phyloP scores from a whole-genome alignment of 306 rosid species.

The Alnus rubra region DNA sequence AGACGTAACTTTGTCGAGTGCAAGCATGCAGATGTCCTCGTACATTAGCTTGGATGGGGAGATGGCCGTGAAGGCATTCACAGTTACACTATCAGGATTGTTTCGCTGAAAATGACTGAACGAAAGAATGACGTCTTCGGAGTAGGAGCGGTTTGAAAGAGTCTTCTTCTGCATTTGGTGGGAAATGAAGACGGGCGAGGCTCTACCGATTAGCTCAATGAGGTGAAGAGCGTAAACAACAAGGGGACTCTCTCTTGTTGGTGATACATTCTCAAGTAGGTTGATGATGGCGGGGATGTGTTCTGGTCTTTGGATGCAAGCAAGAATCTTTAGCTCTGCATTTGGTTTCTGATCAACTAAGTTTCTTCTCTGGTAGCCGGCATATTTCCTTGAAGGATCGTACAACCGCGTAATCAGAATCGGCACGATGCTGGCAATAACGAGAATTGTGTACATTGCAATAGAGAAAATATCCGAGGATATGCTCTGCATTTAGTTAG shows the following conservation, averaged over 20 bases:
- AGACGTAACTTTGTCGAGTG: constrained; percentile 54
- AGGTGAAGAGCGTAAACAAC: constrained; percentile 53
- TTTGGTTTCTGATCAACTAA: constrained; percentile 32
- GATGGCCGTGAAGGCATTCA: constrained; percentile 55
- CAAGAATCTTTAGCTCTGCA: constrained; percentile 49
- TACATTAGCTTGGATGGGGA: constrained; percentile 62
- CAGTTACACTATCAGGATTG: constrained; percentile 8
- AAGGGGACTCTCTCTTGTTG: constrained; percentile 46
- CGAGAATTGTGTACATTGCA: constrained; percentile 20
- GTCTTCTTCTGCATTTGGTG: constrained; percentile 48
- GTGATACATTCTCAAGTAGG: constrained; percentile 53
- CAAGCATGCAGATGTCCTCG: constrained; percentile 64
- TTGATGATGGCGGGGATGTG: constrained; percentile 49
- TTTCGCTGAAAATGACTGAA: constrained; percentile 45
- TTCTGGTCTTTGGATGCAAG: constrained; percentile 45
- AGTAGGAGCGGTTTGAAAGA: constrained; percentile 13
- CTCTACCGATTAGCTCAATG: constrained; percentile 57
- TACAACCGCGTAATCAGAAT: constrained; percentile 29
- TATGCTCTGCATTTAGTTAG: constrained; percentile 37
- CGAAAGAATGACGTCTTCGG: constrained; percentile 36
- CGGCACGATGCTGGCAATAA: constrained; percentile 36
- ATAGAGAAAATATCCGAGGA: constrained; percentile 23
- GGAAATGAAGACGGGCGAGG: constrained; percentile 58
- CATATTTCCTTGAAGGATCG: constrained; percentile 64
- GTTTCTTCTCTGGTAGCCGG: constrained; percentile 50